A percentile compares a stretch with the other conserved stretches of the same genome.
Conservation (phyloP, 495 filamentous ascomycete species). For the Parmelia sp. region DNA sequence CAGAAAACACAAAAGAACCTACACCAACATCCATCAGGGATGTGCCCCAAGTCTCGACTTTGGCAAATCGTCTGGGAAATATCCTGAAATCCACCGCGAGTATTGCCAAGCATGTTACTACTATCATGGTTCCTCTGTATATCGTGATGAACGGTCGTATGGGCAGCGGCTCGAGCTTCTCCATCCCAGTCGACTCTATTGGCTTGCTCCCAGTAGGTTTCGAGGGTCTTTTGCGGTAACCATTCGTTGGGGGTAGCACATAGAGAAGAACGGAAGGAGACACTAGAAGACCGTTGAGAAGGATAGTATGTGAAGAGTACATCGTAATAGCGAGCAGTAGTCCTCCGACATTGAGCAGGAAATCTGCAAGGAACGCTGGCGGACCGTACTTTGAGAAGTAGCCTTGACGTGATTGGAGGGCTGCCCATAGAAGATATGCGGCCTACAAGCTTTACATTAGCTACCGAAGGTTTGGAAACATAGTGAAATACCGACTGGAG, state of each 20-base stretch:
- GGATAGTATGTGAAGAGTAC: constrained; percentile 67
- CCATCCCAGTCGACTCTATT: constrained; percentile 23
- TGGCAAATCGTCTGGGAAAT: constrained; percentile 91
- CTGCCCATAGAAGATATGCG: constrained; percentile 80
- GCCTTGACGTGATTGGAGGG: constrained; percentile 75
- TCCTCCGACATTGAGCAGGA: constrained; percentile 75
- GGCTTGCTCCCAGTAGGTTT: constrained; percentile 46
- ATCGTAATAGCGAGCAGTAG: constrained; percentile 80
- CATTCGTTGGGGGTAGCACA: constrained; percentile 39
- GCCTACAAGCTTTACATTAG: constrained; percentile 44
- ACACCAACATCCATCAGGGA: constrained; percentile 98
- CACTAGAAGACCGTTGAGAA: constrained; percentile 70
- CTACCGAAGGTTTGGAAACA: constrained; percentile 7
- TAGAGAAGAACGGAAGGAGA: constrained; percentile 60
- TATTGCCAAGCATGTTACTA: constrained; percentile 87
- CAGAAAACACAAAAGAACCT: constrained; percentile 94
- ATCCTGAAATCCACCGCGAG: constrained; percentile 93
- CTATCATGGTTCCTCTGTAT: constrained; percentile 85
- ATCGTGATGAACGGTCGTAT: constrained; percentile 85
- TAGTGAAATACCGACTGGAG: constrained; percentile 58
- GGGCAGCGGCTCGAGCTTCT: constrained; percentile 50
- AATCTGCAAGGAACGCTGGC: constrained; percentile 66
- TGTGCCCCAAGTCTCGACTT: constrained; percentile 97
- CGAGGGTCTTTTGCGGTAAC: constrained; percentile 45
- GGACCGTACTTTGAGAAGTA: constrained; percentile 74